phyloP scores from a whole-genome alignment of 208 protist species.

The Histomonas meleagridis region DNA sequence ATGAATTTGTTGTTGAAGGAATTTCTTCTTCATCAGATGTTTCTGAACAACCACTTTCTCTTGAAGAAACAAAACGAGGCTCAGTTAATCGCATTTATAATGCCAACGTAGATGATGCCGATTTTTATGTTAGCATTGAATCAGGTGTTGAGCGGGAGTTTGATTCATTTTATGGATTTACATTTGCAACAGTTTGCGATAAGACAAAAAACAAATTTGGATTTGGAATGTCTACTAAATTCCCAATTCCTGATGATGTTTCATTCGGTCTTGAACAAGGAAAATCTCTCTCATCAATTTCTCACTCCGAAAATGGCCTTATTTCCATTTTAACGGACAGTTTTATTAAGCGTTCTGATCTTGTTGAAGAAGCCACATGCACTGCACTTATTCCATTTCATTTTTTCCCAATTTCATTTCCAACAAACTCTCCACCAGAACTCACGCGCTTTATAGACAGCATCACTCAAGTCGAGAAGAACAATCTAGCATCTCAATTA shows the following conservation, averaged over 20 bases:
- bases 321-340: not conserved
- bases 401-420: not conserved
- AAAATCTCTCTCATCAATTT: not conserved
- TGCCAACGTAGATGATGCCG: not conserved
- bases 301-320: not conserved
- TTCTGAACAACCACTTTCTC: not conserved
- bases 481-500: not conserved
- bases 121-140: not conserved
- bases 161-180: not conserved
- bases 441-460: not conserved
- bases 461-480: not conserved
- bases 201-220: not conserved
- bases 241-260: not conserved
- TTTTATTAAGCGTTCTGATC: not conserved
- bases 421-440: not conserved
- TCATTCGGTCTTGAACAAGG: not conserved
- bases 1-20: not conserved
- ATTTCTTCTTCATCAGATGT: not conserved
- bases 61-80: not conserved
- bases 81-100: not conserved
- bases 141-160: constrained; percentile 23
- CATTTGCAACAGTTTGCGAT: not conserved
- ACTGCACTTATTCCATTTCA: not conserved
- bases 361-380: not conserved
- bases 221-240: constrained; percentile 1